Base-by-base conservation (phyloP, 2,329 filamentous ascomycete species). In the Colletotrichum sp. region DNA sequence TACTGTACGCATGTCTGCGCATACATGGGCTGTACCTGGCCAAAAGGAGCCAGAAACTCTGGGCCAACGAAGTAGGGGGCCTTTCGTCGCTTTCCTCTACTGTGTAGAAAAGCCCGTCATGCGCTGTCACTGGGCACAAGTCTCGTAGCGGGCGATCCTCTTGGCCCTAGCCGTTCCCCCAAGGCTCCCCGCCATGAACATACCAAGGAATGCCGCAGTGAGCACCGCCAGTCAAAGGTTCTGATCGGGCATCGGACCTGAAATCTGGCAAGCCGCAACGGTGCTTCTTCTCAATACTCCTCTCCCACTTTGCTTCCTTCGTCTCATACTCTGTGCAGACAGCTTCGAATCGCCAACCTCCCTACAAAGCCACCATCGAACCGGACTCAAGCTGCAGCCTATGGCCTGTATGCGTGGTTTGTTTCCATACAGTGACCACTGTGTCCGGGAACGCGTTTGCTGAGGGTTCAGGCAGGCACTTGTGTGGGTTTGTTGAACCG, bases 81-180 rank as follows among this genome's bases (percentile, higher is more conserved):
- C 29, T 54, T 61, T 68, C 31, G 24, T 69, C 54, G 34, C 43
- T 51, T 51, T 51, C 43, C 43, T 65, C 68, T 34, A 59, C 33
- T 62, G 31, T 31, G 68, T 51, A 59, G 62, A 57, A 59, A 43
- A 43, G 18, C 38, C 59, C 61, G 54, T 55, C 47, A 55, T 72
- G 69, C 66, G 72, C 64, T 69, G 51, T 68, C 61, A 69, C 36
- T 74, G 70, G 58, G 34, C 61, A 65, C 55, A 54, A 74, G 55
- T 54, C 65, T 65, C 64, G 65, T 54, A 61, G 31, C 43, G 38
- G 70, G 34, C 54, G 58, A 74, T 74, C 72, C 64, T 69, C 59
- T 47, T 38, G 61, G 70, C 64, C 69, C 58, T 62, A n/a, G 59
- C 69, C 43, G 11, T 34, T 51, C 47, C 65, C 59, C 58, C 69